A percentile compares a stretch with the other conserved stretches of the same genome.
Conservation (phyloP, 306 rosid species). For the Cotoneaster glaucophyllus region DNA sequence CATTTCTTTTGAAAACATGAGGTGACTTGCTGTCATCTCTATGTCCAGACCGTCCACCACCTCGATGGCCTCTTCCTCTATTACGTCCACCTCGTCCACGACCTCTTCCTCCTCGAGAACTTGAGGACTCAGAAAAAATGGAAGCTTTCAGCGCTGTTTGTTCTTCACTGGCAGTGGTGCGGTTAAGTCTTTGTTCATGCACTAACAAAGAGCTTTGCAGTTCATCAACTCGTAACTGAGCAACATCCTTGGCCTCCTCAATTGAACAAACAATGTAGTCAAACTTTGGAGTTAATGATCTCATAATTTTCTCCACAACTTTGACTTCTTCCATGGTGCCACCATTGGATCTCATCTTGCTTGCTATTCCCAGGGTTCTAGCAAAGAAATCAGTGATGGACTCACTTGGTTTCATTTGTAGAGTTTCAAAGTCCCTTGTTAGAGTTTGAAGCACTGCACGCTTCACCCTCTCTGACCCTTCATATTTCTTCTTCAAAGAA, state of each 20-base stretch:
- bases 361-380: background rate
- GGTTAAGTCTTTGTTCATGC: background rate
- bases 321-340: background rate
- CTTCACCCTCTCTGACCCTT: background rate
- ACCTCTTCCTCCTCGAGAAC: background rate
- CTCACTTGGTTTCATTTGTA: background rate
- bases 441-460: background rate
- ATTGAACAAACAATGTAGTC: background rate
- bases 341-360: background rate
- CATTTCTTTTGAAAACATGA: background rate
- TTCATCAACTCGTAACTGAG: background rate
- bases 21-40: background rate
- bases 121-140: background rate
- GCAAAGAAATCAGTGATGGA: background rate
- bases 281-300: background rate
- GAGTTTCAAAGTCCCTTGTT: background rate
- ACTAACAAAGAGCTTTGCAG: background rate
- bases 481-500: background rate
- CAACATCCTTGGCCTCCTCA: background rate
- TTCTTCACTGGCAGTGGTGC: background rate
- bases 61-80: background rate
- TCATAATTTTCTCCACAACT: background rate
- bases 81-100: background rate
- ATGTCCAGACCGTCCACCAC: too few species aligned
- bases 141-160: background rate